phyloP scores from a whole-genome alignment of 371 early-diverging fungal genomes.

The Mortierella sp. region DNA sequence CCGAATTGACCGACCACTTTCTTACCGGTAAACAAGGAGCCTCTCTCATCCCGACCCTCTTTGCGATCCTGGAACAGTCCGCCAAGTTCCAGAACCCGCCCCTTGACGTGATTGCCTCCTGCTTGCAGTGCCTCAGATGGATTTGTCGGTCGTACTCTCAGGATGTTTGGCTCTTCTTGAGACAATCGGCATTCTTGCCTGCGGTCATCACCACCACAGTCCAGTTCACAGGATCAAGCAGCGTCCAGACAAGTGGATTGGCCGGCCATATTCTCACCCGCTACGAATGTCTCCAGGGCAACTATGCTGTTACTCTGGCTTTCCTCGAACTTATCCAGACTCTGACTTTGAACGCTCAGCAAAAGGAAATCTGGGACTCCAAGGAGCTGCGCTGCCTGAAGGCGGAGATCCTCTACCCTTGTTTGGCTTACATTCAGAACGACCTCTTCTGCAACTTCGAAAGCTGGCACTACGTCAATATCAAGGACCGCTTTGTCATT shows the following conservation, averaged over 20 bases:
- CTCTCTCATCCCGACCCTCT: slow-evolving; percentile 38
- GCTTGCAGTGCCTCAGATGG: slow-evolving; percentile 36
- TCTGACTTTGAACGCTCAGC: slow-evolving; percentile 35
- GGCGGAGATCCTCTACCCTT: slow-evolving; percentile 46
- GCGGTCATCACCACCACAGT: slow-evolving; percentile 50
- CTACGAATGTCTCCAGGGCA: slow-evolving; percentile 41
- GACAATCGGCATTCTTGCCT: slow-evolving; percentile 48
- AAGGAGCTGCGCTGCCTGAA: slow-evolving; percentile 50
- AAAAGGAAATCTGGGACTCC: slow-evolving; percentile 50
- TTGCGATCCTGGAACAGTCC: slow-evolving; percentile 52
- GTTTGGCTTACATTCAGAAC: slow-evolving; percentile 50
- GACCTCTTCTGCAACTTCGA: slow-evolving; percentile 51
- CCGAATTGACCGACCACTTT: slow-evolving; percentile 24
- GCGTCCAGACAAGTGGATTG: slow-evolving; percentile 46
- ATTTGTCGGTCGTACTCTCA: slow-evolving; percentile 34
- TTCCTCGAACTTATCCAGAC: slow-evolving; percentile 38
- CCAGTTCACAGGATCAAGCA: slow-evolving; percentile 39
- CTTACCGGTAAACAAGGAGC: slow-evolving; percentile 8
- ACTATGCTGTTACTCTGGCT: slow-evolving; percentile 43
- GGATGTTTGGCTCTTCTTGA: slow-evolving; percentile 53
- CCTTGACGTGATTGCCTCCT: slow-evolving; percentile 43
- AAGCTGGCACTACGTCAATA: slow-evolving; percentile 51
- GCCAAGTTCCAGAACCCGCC: slow-evolving; percentile 43
- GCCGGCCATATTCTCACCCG: slow-evolving; percentile 28
- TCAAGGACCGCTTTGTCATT: slow-evolving; percentile 47